Evolutionary conservation across 1,139 yeast species (phyloP).

Genomic region (Pichia sp.): DNA sequence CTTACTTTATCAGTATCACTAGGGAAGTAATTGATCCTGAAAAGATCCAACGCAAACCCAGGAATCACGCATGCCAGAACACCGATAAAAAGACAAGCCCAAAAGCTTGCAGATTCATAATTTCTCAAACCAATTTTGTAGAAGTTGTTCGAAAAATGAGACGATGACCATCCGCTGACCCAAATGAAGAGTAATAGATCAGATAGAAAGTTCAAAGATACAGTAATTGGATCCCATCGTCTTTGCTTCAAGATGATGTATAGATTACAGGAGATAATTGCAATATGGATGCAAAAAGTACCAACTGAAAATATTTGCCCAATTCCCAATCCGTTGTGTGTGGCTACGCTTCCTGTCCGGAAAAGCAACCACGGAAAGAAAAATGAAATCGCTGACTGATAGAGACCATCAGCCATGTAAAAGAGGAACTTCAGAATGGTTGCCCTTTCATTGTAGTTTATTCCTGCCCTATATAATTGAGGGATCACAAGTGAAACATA

Average conservation of each 20-base stretch:
- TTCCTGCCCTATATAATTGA: slow-evolving; percentile 54
- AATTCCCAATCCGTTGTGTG: slow-evolving; percentile 46
- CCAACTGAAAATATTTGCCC: slow-evolving; percentile 61
- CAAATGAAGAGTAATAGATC: slow-evolving; percentile 53
- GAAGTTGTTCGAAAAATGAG: slow-evolving; percentile 40
- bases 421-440: slow-evolving; percentile 44
- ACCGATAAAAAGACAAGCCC: slow-evolving; percentile 49
- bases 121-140: slow-evolving; percentile 53
- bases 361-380: slow-evolving; percentile 53
- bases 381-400: slow-evolving; percentile 53
- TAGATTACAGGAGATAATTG: slow-evolving; percentile 51
- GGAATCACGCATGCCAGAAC: slow-evolving; percentile 48
- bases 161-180: slow-evolving; percentile 59
- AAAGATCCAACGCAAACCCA: slow-evolving; percentile 47
- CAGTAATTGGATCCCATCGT: slow-evolving; percentile 60
- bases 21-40: slow-evolving; percentile 45
- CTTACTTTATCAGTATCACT: slow-evolving; percentile 53
- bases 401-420: slow-evolving; percentile 58
- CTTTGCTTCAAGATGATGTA: slow-evolving; percentile 52
- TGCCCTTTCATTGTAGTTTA: slow-evolving; percentile 42
- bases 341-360: slow-evolving; percentile 40
- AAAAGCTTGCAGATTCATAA: slow-evolving; percentile 48
- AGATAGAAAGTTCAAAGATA: slow-evolving; percentile 46
- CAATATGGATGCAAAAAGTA: slow-evolving; percentile 43
- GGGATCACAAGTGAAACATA: slow-evolving; percentile 55